A percentile compares a stretch with the other conserved stretches of the same genome.
phyloP scores from a whole-genome alignment of 305 asterid species.

The Salvia sclarea region DNA sequence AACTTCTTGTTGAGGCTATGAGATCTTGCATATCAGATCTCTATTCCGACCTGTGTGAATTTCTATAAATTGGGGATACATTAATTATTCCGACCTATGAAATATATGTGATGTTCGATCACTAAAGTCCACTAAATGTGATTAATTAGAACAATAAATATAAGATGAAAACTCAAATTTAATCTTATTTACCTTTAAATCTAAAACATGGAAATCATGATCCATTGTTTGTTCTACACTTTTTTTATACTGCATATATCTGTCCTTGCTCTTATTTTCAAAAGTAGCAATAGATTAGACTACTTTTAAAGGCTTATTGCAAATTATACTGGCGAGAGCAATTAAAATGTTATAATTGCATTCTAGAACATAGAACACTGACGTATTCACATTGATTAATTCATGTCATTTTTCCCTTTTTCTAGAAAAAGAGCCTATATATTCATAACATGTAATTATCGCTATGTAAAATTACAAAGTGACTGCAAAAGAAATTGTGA shows the following conservation, averaged over 20 bases:
- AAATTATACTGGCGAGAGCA: neutral
- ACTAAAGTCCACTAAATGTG: too few relatives aligned
- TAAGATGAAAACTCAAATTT: too few relatives aligned
- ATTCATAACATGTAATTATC: neutral
- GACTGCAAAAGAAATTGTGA: neutral
- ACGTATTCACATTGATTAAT: neutral
- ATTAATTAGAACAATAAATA: too few relatives aligned
- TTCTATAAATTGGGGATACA: too few relatives aligned
- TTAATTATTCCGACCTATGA: too few relatives aligned
- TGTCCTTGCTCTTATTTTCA: neutral
- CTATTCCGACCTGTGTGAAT: too few relatives aligned
- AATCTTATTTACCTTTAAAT: too few relatives aligned
- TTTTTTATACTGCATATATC: neutral
- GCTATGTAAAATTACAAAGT: neutral
- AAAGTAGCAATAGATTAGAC: neutral
- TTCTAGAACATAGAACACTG: slow-evolving; percentile 5
- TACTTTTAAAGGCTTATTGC: neutral
- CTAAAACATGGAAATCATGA: too few relatives aligned
- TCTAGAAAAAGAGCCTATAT: neutral
- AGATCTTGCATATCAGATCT: too few relatives aligned
- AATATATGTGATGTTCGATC: too few relatives aligned
- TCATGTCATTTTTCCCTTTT: neutral
- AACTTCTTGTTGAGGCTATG: too few relatives aligned
- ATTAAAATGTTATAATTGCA: slow-evolving; percentile 5
- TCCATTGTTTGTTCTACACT: neutral